Percentiles rank a stretch among this genome's conserved stretches.
Evolutionary conservation across 1,284 basidiomycete genomes (phyloP).

Genomic region (Earliella scabrosa): DNA sequence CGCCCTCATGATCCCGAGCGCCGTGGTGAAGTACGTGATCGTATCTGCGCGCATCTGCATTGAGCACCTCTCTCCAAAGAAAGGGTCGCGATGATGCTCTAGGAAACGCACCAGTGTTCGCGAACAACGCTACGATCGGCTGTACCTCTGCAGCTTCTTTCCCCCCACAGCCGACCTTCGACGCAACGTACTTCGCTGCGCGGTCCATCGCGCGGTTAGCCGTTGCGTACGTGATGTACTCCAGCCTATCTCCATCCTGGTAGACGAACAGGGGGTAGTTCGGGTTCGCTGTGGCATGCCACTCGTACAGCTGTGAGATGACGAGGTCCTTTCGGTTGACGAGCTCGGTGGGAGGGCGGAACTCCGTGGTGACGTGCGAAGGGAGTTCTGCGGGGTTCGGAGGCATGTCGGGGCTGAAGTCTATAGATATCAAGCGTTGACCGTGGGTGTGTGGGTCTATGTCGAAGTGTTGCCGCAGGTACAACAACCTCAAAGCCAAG

Average conservation of each 20-base stretch:
- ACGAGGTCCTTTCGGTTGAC: neutral
- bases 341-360: constrained; percentile 6
- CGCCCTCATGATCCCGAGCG: constrained; percentile 33
- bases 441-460: neutral
- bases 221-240: constrained; percentile 17
- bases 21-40: constrained; percentile 36
- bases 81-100: no score
- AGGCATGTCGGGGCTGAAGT: constrained; percentile 6
- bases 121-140: constrained; percentile 25
- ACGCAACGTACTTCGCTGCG: constrained; percentile 18
- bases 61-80: no score
- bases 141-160: neutral
- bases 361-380: constrained; percentile 14
- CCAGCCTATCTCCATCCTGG: constrained; percentile 14
- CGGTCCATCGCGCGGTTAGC: constrained; percentile 20
- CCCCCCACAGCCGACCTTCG: neutral
- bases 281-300: constrained; percentile 19
- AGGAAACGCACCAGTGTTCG: constrained; percentile 9
- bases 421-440: neutral
- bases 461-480: no score
- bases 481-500: no score
- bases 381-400: constrained; percentile 14
- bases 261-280: constrained; percentile 23
- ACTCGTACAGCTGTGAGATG: constrained; percentile 15
- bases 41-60: constrained; percentile 31